Percentiles rank a stretch among this genome's conserved stretches.
These are phyloP conservation scores for Hibiscus tridactylites DNA, from an alignment of 345 rosid genomes.

Conservation along the genomic window DNA sequence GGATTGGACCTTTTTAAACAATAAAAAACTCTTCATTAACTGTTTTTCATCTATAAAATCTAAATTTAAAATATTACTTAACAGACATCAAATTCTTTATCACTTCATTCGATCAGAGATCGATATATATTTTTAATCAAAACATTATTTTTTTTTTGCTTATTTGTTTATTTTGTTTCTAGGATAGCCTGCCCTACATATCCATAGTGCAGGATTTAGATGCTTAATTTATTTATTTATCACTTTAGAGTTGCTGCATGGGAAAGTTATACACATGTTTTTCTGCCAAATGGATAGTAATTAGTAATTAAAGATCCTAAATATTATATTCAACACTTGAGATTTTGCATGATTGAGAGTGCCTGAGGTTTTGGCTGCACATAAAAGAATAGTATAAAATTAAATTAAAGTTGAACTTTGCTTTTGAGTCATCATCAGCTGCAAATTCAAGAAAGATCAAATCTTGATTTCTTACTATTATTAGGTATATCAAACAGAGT, in stretches of 20 bases:
- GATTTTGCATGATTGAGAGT: conserved; percentile 1
- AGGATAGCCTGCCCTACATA: background rate
- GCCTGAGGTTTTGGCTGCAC: background rate
- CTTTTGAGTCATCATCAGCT: background rate
- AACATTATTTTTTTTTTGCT: background rate
- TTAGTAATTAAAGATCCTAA: background rate
- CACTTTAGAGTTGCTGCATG: background rate
- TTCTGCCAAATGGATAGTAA: background rate
- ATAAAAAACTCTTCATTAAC: too few relatives aligned
- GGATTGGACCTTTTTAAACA: too few relatives aligned
- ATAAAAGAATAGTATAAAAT: background rate
- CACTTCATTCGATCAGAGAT: too few relatives aligned
- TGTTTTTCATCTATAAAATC: too few relatives aligned
- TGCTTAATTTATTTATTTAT: background rate
- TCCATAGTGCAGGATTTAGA: background rate
- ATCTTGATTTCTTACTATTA: too few relatives aligned
- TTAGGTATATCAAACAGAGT: too few relatives aligned
- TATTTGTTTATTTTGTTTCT: background rate
- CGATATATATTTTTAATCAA: too few relatives aligned
- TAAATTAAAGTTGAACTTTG: too few relatives aligned
- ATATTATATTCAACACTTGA: background rate
- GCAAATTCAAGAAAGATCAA: background rate
- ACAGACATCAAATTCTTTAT: too few relatives aligned
- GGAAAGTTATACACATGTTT: background rate
- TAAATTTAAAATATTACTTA: too few relatives aligned